Evolutionary conservation across 2,329 filamentous ascomycete genomes (phyloP), one percentile per base, ranked within the genome.

Genomic region (Talaromyces funiculosus): DNA sequence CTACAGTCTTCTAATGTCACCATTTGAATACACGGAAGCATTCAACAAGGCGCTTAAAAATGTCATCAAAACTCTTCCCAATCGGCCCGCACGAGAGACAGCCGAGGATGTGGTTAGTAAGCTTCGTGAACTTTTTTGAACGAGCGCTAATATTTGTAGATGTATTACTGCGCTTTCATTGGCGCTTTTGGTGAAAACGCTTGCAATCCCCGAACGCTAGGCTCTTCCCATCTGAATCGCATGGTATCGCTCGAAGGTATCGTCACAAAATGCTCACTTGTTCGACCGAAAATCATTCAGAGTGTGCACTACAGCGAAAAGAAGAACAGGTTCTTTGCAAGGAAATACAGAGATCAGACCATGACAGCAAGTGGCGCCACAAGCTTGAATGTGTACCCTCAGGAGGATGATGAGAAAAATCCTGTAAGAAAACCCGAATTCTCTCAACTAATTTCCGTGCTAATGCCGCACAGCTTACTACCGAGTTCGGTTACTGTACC

Each of bases 181-280:
- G 94, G 94, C 66, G 96, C 91, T 72, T 99, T 99, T 72, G 94
- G 95, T 66, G 87, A 97, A 72, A 94, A 90, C 73, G 84, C 92
- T 12, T 97, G 92, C 82, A 99, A 97, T 71, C 94, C 94, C 42
- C 86, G 94, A 67, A 97, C 94, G 0, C 79, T 99, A 31, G 90
- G 90, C 55, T 97, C 93, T 2, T 83, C 86, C 42, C 90, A 96
- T 69, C 84, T 99, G 60, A 99, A 99, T 75, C 88, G 90, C 71
- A 97, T 99, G 92, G 90, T 99, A 14, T 96, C 92, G 3, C 83
- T 99, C 56, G 94, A 99, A 77, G 94, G 94, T 51, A 99, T 99
- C 69, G 94, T 99, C 43, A 99, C 94, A 37, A 90, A 94, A 74
- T 96, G 91, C 77, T 97, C 92, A 24, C 82, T 99, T 20, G 96